These are phyloP conservation scores for Setaria italica DNA, from an alignment of 202 grass and related monocot species.

Conservation along the genomic window DNA sequence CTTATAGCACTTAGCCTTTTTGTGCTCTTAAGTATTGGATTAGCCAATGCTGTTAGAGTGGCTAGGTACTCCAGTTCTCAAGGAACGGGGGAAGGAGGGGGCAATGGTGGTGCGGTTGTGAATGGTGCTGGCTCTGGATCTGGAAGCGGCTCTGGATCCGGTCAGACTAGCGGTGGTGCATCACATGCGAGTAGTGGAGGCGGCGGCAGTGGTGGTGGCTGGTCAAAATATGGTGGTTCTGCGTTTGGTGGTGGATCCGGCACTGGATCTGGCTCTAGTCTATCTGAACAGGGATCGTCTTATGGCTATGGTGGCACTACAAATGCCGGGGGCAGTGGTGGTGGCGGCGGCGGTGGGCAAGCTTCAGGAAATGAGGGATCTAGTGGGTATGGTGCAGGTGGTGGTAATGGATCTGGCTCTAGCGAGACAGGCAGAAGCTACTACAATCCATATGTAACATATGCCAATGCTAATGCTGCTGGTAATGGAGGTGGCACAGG, in stretches of 20 bases:
- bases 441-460: background rate
- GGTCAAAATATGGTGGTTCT: background rate
- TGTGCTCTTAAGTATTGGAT: constrained; percentile 23
- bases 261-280: background rate
- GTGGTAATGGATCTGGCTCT: constrained; percentile 27
- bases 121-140: background rate
- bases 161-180: background rate
- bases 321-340: background rate
- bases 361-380: background rate
- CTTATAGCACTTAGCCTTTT: background rate
- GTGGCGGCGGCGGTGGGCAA: constrained; percentile 1
- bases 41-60: constrained; percentile 39
- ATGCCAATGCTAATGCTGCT: constrained; percentile 29
- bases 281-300: background rate
- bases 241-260: constrained; percentile 26
- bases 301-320: background rate
- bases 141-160: background rate
- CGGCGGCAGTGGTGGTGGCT: background rate
- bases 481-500: constrained; percentile 43
- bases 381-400: constrained; percentile 19
- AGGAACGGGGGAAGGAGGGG: background rate
- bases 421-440: background rate
- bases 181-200: background rate
- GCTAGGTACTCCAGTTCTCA: constrained; percentile 4
- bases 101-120: background rate